Percentiles rank a stretch among this genome's conserved stretches.
These are phyloP conservation scores for Dioscorea alata DNA, from an alignment of 106 monocot species.

Conservation along the genomic window DNA sequence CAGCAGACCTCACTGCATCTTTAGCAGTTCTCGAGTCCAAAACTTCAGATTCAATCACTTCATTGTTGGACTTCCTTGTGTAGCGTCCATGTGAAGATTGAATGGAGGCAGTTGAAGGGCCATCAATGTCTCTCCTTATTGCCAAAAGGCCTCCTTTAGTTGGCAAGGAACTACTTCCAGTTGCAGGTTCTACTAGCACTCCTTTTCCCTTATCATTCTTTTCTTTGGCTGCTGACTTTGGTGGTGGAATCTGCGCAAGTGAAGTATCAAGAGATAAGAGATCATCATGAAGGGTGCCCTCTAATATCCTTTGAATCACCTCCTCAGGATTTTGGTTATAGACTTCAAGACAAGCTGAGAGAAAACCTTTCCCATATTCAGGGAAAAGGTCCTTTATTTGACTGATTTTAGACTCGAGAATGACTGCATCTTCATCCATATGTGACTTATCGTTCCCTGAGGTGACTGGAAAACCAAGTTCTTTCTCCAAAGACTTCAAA, in stretches of 20 bases:
- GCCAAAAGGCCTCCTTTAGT: slow-evolving; percentile 2
- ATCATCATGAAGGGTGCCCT: slow-evolving; percentile 89
- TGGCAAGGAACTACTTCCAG: slow-evolving; percentile 10
- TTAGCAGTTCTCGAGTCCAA: slow-evolving; percentile 56
- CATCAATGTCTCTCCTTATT: slow-evolving; percentile 4
- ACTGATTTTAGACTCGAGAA: slow-evolving; percentile 89
- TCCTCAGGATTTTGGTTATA: slow-evolving; percentile 83
- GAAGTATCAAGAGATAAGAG: slow-evolving; percentile 62
- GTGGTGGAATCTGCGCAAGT: slow-evolving; percentile 40
- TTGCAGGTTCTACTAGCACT: slow-evolving; percentile 35
- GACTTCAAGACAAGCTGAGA: slow-evolving; percentile 78
- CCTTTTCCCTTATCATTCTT: slow-evolving; percentile 82
- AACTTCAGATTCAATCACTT: slow-evolving; percentile 22
- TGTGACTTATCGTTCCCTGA: slow-evolving; percentile 17
- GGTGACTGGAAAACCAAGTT: slow-evolving; percentile 12
- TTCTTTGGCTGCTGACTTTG: slow-evolving; percentile 13
- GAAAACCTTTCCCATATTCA: slow-evolving; percentile 92
- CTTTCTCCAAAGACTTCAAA: slow-evolving; percentile 6
- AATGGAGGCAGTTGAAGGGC: slow-evolving; percentile 25
- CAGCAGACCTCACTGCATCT: slow-evolving; percentile 38
- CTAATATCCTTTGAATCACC: slow-evolving; percentile 91
- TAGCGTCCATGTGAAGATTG: slow-evolving; percentile 52
- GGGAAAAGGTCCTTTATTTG: slow-evolving; percentile 95
- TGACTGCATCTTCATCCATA: slow-evolving; percentile 54
- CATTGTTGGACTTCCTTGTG: slow-evolving; percentile 50